These are phyloP conservation scores for Pythium sukuiense DNA, from an alignment of 352 stramenopile species.

Conservation along the genomic window DNA sequence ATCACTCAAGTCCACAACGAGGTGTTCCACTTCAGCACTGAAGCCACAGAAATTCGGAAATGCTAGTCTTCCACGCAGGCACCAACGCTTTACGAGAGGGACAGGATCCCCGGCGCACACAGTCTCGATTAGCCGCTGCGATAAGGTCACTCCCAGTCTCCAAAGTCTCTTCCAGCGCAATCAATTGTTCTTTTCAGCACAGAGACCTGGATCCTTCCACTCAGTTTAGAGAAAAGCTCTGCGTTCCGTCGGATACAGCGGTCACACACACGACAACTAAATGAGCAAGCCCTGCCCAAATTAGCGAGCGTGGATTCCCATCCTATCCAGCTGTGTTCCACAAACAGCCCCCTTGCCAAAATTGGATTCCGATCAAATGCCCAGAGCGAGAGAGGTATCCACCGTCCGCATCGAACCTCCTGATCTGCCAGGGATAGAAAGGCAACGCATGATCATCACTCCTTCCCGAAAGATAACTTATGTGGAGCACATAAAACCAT, in stretches of 20 bases:
- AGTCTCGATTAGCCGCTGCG: neutral
- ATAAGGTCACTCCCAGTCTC: neutral
- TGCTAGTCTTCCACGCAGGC: neutral
- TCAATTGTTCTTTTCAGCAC: neutral
- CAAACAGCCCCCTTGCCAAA: neutral
- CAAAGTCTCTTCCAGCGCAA: neutral
- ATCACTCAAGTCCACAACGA: neutral
- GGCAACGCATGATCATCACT: constrained; percentile 9
- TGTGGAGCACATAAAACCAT: neutral
- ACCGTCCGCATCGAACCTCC: neutral
- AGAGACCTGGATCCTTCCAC: neutral
- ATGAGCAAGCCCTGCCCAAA: neutral
- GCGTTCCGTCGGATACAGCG: neutral
- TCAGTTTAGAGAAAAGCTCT: neutral
- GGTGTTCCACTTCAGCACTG: constrained; percentile 1
- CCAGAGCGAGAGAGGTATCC: neutral
- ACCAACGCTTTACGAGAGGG: neutral
- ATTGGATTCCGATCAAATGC: neutral
- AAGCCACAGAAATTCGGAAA: constrained; percentile 20
- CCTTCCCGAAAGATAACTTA: neutral
- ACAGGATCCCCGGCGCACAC: neutral
- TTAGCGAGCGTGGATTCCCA: neutral
- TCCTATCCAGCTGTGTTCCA: neutral
- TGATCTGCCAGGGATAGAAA: neutral
- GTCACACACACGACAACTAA: neutral